Base-by-base conservation (phyloP, 148 eudicot species). In the Rhododendron ferrugineum region DNA sequence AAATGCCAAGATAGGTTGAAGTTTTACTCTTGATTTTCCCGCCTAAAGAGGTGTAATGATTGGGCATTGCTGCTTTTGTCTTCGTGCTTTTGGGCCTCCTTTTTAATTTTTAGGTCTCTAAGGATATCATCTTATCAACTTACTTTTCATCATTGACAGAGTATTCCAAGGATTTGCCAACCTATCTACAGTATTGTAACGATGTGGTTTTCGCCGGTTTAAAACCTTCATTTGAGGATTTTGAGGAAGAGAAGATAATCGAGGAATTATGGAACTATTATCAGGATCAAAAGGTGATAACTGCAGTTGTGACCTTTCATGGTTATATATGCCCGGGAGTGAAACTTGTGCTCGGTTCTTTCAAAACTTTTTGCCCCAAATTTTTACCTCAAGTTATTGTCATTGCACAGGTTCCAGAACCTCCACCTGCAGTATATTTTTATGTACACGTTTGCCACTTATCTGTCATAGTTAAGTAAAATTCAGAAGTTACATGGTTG, bases 191-290 rank as follows among this genome's bases (percentile, higher is more conserved):
- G 40, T 92, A 94, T 81, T 95, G 97, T 85, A 91, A 89, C 83
- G 95, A 96, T 86, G 93, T 92, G 50, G 91, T 94, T 42, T 97
- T 97, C 86, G 95, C 94, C 70, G 98, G 98, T 36, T 80, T 88
- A 85, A 90, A 84, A 50, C 89, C 91, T 56, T 87, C 89, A 26
- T 86, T 86, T 85, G 93, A 89, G 87, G 92, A 89, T 83, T 60
- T 54, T 82, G 93, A 87, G 84, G 95, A 95, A 88, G 91, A 88
- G 86, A 88, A 72, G 86, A 82, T 94, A 78, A 89, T 93, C 11
- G 89, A 92, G 15, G 90, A 92, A 36, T 87, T 92, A 23, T 91
- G 96, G 97, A 88, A 87, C 2, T 92, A 87, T 86, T 94, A 93
- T 88, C 86, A 83, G 86, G 85, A 87, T 23, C 79, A 84, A 49